phyloP scores from a whole-genome alignment of 2,329 filamentous ascomycete species.

The Xylaria multiplex region DNA sequence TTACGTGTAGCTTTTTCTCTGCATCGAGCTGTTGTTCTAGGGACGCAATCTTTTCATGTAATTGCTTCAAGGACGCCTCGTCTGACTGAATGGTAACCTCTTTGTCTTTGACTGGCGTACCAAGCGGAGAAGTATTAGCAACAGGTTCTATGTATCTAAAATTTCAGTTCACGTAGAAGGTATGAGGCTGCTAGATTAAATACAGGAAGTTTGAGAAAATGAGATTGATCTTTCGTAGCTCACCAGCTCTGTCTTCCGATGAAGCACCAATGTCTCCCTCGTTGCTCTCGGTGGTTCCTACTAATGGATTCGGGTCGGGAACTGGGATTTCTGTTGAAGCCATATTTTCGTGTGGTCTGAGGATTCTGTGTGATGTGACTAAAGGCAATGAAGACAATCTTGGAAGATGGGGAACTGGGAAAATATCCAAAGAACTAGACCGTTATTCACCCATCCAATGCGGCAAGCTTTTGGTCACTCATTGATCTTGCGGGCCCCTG shows the following conservation, averaged over 20 bases:
- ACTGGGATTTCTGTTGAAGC: neutral
- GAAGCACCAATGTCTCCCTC: neutral
- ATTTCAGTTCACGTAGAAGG: too few species aligned
- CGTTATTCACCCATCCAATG: neutral
- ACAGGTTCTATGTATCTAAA: neutral
- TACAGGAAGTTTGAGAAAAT: neutral
- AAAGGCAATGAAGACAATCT: neutral
- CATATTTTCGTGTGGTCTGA: neutral
- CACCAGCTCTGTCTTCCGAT: neutral
- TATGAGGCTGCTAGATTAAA: neutral
- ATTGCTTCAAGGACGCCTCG: neutral
- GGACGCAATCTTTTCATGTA: conserved; percentile 13
- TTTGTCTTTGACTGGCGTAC: neutral
- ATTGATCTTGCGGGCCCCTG: neutral
- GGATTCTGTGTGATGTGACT: neutral
- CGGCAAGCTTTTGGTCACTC: neutral
- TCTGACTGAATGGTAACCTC: neutral
- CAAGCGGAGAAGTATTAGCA: neutral
- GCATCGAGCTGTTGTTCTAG: conserved; percentile 13
- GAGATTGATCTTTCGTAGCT: neutral
- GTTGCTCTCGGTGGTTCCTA: neutral
- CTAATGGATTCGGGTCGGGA: neutral
- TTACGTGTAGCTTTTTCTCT: conserved; percentile 11
- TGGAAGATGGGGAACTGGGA: neutral
- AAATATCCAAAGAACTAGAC: neutral